Conservation (phyloP, 2,329 filamentous ascomycete genomes). For the Rasamsonia emersonii region DNA sequence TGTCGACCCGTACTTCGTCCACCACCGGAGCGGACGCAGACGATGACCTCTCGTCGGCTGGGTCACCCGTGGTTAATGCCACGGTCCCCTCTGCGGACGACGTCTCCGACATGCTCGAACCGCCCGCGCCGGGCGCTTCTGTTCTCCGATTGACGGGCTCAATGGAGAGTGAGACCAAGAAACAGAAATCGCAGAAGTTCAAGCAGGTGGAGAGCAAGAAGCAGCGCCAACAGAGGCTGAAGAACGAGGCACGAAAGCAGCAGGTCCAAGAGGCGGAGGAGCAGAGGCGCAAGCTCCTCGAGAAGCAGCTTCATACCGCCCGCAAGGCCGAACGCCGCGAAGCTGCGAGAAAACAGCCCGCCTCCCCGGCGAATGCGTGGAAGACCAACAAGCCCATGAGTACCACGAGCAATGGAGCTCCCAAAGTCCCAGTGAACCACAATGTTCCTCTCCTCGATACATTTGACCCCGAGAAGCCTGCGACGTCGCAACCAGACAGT, state of each 20-base stretch:
- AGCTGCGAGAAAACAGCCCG: conserved; percentile 37
- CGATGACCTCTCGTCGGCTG: conserved; percentile 65
- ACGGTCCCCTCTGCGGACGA: conserved; percentile 46
- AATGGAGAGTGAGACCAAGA: conserved; percentile 50
- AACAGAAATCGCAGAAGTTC: conserved; percentile 50
- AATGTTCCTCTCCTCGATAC: conserved; percentile 33
- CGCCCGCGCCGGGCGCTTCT: conserved; percentile 56
- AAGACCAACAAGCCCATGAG: conserved; percentile 29
- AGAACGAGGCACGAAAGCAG: conserved; percentile 71
- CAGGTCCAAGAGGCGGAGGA: conserved; percentile 69
- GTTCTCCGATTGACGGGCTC: conserved; percentile 70
- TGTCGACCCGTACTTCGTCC: conserved; percentile 57
- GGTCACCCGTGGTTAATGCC: conserved; percentile 52
- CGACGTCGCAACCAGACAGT: conserved; percentile 8
- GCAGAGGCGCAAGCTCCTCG: conserved; percentile 64
- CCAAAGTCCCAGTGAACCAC: conserved; percentile 10
- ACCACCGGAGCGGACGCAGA: conserved; percentile 68
- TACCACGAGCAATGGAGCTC: conserved; percentile 16
- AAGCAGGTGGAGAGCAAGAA: conserved; percentile 81
- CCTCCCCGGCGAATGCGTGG: conserved; percentile 45
- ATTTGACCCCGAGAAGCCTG: conserved; percentile 24
- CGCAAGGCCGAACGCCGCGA: conserved; percentile 81
- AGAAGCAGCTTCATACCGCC: conserved; percentile 75
- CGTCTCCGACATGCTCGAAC: conserved; percentile 87
- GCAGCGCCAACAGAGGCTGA: conserved; percentile 84